These are phyloP conservation scores for Calonectria multiphialidica DNA, from an alignment of 2,329 filamentous ascomycete genomes.

Conservation along the genomic window DNA sequence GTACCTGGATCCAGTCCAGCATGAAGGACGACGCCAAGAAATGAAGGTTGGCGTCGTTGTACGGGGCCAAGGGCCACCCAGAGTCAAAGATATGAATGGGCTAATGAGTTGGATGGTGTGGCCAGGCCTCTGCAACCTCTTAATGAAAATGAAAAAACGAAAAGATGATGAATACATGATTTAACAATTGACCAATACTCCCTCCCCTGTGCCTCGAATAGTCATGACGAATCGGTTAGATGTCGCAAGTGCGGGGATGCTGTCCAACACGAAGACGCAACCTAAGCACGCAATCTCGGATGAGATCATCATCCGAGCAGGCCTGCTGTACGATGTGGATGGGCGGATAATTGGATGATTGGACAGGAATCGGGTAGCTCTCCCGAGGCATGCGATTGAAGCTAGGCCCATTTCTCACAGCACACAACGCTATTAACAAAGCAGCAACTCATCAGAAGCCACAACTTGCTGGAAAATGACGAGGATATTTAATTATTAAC, in stretches of 20 bases:
- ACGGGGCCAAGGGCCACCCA: neutral
- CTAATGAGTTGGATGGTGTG: neutral
- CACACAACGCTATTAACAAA: neutral
- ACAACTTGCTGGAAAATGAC: neutral
- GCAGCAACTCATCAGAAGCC: neutral
- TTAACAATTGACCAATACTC: neutral
- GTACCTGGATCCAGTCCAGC: conserved; percentile 74
- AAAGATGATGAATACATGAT: neutral
- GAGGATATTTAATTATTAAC: neutral
- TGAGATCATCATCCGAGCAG: neutral
- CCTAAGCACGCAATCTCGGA: neutral
- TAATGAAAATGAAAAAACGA: neutral
- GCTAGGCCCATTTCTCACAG: neutral
- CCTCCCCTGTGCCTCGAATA: neutral
- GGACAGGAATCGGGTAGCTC: no score
- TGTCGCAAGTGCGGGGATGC: neutral
- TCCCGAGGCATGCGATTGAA: neutral
- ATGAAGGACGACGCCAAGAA: conserved; percentile 77
- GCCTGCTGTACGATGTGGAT: neutral
- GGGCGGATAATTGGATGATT: neutral
- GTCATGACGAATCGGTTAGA: neutral
- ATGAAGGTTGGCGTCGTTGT: conserved; percentile 22
- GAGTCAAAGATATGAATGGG: neutral
- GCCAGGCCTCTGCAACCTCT: neutral
- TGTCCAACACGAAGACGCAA: neutral